These are phyloP conservation scores for Entamoeba invadens DNA, from an alignment of 208 protist species.

Conservation along the genomic window DNA sequence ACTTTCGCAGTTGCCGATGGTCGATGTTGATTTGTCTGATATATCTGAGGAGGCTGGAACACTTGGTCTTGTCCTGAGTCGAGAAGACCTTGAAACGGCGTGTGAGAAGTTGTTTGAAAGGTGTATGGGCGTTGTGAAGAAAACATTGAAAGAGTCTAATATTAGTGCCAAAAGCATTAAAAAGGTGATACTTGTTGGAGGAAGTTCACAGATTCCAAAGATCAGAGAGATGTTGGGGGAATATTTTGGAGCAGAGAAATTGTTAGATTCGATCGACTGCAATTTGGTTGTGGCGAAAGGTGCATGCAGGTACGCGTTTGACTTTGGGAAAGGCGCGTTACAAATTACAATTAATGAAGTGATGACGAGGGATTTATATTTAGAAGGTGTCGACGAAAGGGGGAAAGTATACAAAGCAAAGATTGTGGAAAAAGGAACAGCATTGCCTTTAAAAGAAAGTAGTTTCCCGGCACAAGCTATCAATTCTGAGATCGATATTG, in stretches of 20 bases:
- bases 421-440: too few relatives aligned
- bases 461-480: too few relatives aligned
- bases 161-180: neutral
- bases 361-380: too few relatives aligned
- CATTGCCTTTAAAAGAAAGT: too few relatives aligned
- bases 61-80: conserved; percentile 52
- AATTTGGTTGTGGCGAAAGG: neutral
- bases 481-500: too few relatives aligned
- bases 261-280: neutral
- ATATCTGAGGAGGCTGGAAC: conserved; percentile 68
- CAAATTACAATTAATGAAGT: too few relatives aligned
- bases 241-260: neutral
- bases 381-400: too few relatives aligned
- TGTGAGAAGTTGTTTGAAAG: neutral
- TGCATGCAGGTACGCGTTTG: neutral
- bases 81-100: too few relatives aligned
- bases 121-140: neutral
- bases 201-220: neutral
- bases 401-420: too few relatives aligned
- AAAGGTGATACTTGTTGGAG: neutral
- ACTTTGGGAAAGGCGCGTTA: too few relatives aligned
- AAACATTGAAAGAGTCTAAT: neutral
- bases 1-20: too few relatives aligned
- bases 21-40: too few relatives aligned
- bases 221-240: neutral